phyloP scores from a whole-genome alignment of 2,329 filamentous ascomycete genomes.

The Torrubiellomyces zombiae region DNA sequence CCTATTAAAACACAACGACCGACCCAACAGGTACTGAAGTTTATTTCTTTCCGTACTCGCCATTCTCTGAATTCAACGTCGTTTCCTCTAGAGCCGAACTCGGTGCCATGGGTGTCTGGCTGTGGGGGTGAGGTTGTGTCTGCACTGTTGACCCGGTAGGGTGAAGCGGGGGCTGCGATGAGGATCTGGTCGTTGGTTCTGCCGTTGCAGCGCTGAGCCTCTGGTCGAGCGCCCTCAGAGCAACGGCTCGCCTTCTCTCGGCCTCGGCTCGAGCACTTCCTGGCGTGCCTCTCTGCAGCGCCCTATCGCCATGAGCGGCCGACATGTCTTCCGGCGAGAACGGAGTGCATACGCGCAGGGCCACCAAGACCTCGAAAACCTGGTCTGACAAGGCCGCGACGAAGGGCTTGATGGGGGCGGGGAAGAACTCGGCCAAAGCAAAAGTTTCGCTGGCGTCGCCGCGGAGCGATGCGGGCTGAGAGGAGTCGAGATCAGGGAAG shows the following conservation, averaged over 20 bases:
- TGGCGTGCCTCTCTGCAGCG: constrained; percentile 37
- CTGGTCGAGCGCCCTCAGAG: constrained; percentile 83
- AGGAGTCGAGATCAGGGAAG: constrained; percentile 49
- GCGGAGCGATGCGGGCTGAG: constrained; percentile 46
- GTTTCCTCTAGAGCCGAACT: constrained; percentile 49
- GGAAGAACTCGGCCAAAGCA: constrained; percentile 91
- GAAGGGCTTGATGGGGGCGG: constrained; percentile 62
- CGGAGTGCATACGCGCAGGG: constrained; percentile 63
- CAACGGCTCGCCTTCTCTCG: constrained; percentile 73
- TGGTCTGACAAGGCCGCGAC: constrained; percentile 57
- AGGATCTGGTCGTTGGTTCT: constrained; percentile 16
- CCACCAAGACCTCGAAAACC: constrained; percentile 58
- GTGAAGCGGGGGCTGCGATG: constrained; percentile 19
- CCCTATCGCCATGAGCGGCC: constrained; percentile 48
- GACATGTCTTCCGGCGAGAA: constrained; percentile 72
- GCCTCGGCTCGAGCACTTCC: constrained; percentile 74
- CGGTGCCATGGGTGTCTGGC: constrained; percentile 40
- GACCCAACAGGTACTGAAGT: no score
- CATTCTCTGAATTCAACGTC: constrained; percentile 49
- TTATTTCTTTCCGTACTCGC: constrained; percentile 14
- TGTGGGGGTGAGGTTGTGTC: constrained; percentile 36
- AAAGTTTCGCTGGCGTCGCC: constrained; percentile 95
- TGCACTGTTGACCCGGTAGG: constrained; percentile 38
- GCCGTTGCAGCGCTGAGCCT: constrained; percentile 69
- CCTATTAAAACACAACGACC: neutral